Base-by-base conservation (phyloP, 2,329 filamentous ascomycete species). In the Pseudocercospora cruenta region DNA sequence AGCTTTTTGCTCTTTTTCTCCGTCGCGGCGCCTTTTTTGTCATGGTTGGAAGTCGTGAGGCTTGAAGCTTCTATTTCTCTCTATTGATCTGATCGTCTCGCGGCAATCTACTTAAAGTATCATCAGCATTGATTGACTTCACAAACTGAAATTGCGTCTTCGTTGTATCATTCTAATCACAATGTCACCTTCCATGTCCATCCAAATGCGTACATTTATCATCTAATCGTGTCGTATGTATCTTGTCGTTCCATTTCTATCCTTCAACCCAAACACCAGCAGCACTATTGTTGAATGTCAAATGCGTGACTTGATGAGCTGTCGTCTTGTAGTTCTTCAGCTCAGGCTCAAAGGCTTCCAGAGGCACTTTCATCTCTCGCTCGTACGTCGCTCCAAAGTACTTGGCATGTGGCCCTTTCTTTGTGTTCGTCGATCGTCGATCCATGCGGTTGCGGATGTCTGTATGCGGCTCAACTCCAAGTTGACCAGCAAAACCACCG, bases 351-450 rank as follows among this genome's bases (percentile, higher is more conserved):
- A 76, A 39, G 24, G 68, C 71, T 61, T 73, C 73, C 33, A 68
- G 47, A n/a, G 59, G 61, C 60, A 75, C 21, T 64, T 72, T 65
- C 63, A 75, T 28, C 14, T 65, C 71, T 43, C 68, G 55, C 49
- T 68, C 65, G 60, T 76, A 76, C 26, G 73, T 74, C n/a, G 59
- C 67, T 10, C 74, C 74, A 63, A 76, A 75, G 57, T 76, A 75
- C 39, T 68, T 64, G 49, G 71, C 66, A 58, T 67, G 68, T 24
- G 67, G 60, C 59, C 68, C 36, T 21, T 66, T 64, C 47, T 65
- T n/a, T n/a, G n/a, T n/a, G n/a, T n/a, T 64, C n/a, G 22, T 63
- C 31, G 51, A 26, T 9, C 51, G 22, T 14, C 24, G 51, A 19
- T 33, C 51, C 51, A 55, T 26, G 14, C 51, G 51, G n/a, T 7